Percentiles rank a stretch among this genome's conserved stretches.
Evolutionary conservation across 495 filamentous ascomycete genomes (phyloP).

Genomic region (Rusavskia elegans): DNA sequence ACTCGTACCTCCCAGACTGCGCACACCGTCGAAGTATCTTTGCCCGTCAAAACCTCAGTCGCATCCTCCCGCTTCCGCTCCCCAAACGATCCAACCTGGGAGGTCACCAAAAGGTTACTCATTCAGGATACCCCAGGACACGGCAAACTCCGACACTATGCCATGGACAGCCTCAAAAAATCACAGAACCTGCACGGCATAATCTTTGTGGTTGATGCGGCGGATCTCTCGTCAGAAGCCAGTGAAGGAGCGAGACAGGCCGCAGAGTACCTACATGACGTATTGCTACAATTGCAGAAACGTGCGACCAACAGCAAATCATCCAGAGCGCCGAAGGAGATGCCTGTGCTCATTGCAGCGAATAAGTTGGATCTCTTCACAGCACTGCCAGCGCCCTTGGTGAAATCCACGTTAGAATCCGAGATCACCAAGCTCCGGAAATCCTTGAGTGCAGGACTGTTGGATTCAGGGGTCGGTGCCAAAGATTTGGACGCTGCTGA

Average conservation of each 20-base stretch:
- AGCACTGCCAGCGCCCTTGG: conserved; percentile 64
- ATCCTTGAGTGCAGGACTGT: conserved; percentile 61
- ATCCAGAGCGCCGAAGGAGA: conserved; percentile 39
- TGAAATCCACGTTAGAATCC: conserved; percentile 57
- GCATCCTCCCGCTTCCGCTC: conserved; percentile 57
- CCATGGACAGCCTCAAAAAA: conserved; percentile 25
- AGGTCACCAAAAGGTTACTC: conserved; percentile 52
- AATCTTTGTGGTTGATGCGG: conserved; percentile 77
- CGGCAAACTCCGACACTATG: conserved; percentile 64
- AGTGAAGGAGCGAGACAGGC: conserved; percentile 38
- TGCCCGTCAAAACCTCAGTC: conserved; percentile 46
- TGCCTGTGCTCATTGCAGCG: conserved; percentile 70
- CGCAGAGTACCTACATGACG: conserved; percentile 72
- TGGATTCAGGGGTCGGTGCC: conserved; percentile 55
- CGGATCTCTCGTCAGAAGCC: conserved; percentile 34
- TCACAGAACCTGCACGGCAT: conserved; percentile 51
- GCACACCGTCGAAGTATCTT: conserved; percentile 50
- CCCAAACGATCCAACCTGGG: conserved; percentile 47
- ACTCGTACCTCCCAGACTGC: conserved; percentile 79
- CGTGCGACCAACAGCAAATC: conserved; percentile 41
- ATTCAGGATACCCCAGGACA: conserved; percentile 86
- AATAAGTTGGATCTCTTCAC: conserved; percentile 97
- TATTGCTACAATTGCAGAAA: conserved; percentile 68
- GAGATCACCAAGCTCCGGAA: conserved; percentile 70
- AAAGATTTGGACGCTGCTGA: conserved; percentile 42